Percentiles rank a stretch among this genome's conserved stretches.
phyloP scores from a whole-genome alignment of 345 rosid species.

The Euphorbia pulcherrima region DNA sequence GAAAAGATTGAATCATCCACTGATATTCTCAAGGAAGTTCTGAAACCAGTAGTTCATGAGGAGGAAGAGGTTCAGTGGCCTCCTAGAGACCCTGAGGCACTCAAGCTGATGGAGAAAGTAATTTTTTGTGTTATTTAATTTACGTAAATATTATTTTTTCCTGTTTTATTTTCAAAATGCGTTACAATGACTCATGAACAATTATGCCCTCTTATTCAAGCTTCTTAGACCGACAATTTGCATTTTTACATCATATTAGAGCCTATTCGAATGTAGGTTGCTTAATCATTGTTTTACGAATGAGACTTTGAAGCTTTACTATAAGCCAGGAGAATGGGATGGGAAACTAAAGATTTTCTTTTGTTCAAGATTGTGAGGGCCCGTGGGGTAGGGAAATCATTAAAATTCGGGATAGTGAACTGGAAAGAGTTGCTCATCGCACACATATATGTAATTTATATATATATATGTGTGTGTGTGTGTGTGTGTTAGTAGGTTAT shows the following conservation, averaged over 20 bases:
- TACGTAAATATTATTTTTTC: neutral
- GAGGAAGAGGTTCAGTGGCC: slow-evolving; percentile 79
- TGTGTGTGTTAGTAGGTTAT: neutral
- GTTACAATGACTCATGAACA: neutral
- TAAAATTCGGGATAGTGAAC: neutral
- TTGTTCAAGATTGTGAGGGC: neutral
- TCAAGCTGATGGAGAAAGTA: slow-evolving; percentile 71
- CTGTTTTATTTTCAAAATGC: neutral
- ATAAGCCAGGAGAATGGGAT: neutral
- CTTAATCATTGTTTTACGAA: neutral
- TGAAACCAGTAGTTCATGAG: slow-evolving; percentile 62
- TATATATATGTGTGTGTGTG: neutral
- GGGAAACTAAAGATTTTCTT: neutral
- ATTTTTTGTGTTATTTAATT: slow-evolving; percentile 12
- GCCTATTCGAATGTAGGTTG: neutral
- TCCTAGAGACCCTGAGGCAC: slow-evolving; percentile 65
- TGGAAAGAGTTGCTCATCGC: neutral
- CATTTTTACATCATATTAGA: neutral
- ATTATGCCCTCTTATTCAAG: neutral
- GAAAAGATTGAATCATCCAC: slow-evolving; percentile 85
- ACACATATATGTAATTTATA: neutral
- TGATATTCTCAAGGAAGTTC: slow-evolving; percentile 70
- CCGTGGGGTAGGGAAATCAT: neutral
- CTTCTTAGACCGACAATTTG: slow-evolving; percentile 2
- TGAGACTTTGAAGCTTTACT: neutral